Percentiles rank a stretch among this genome's conserved stretches.
phyloP scores from a whole-genome alignment of 192 early-diverging fungal genomes.

The Umbelopsis ramanniana region DNA sequence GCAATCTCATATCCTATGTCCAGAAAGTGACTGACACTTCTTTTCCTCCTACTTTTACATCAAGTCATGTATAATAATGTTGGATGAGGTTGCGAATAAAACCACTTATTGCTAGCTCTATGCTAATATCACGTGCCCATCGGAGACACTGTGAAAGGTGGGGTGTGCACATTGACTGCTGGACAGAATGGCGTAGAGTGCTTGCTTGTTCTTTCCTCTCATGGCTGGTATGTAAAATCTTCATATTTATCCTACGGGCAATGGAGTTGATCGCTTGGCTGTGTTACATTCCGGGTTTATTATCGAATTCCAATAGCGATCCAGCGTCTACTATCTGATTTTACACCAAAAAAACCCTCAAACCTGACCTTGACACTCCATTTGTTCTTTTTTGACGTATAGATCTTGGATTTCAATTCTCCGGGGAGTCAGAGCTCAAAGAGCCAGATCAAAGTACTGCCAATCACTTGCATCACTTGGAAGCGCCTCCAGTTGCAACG shows the following conservation, averaged over 20 bases:
- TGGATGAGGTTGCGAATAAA: neutral
- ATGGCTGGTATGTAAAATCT: neutral
- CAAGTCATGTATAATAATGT: neutral
- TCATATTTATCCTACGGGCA: neutral
- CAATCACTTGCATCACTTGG: constrained; percentile 33
- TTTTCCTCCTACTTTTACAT: neutral
- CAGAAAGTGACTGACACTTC: neutral
- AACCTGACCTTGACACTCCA: no score
- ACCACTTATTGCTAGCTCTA: neutral
- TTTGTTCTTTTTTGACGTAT: neutral
- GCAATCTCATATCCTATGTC: neutral
- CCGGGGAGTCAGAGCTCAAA: constrained; percentile 23
- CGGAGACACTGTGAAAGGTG: neutral
- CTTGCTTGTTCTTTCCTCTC: neutral
- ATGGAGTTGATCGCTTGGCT: neutral
- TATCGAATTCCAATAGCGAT: neutral
- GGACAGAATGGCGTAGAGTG: neutral
- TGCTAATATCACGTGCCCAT: neutral
- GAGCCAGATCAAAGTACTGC: constrained; percentile 5
- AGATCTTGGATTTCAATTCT: constrained; percentile 47
- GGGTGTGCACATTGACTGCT: neutral
- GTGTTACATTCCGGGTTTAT: neutral
- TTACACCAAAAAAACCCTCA: no score
- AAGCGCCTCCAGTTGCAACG: constrained; percentile 7
- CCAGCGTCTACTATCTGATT: neutral